phyloP scores from a whole-genome alignment of 2,329 filamentous ascomycete genomes.

The Dactylonectria macrodidyma region DNA sequence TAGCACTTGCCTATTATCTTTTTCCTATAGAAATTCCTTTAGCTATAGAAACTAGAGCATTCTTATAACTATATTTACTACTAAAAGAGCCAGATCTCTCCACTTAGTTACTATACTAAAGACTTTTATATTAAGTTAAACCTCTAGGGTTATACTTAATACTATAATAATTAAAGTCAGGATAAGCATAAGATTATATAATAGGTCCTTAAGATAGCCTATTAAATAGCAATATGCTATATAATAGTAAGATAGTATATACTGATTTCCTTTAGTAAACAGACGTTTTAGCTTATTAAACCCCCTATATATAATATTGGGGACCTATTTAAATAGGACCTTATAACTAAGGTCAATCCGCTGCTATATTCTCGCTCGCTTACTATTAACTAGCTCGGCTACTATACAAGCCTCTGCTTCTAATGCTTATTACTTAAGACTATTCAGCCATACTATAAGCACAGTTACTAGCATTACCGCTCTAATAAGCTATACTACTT shows the following conservation, averaged over 20 bases:
- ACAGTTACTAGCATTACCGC: background rate
- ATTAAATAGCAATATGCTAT: background rate
- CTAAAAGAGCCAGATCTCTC: slow-evolving; percentile 1
- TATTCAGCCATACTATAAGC: background rate
- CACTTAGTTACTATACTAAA: too few relatives aligned
- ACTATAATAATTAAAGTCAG: background rate
- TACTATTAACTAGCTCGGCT: background rate
- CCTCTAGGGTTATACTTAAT: background rate
- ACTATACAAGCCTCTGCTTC: slow-evolving; percentile 2
- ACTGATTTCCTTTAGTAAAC: slow-evolving; percentile 4
- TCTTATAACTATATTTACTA: slow-evolving; percentile 2
- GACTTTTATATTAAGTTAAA: too few relatives aligned
- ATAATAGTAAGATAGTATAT: slow-evolving; percentile 1
- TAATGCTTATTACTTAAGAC: slow-evolving; percentile 4
- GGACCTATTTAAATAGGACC: background rate
- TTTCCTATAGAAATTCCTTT: background rate
- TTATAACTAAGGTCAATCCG: slow-evolving; percentile 1
- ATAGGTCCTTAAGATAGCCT: background rate
- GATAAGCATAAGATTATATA: slow-evolving; percentile 14
- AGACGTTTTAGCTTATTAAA: slow-evolving; percentile 2
- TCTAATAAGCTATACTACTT: slow-evolving; percentile 2
- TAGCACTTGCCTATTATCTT: background rate
- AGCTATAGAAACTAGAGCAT: slow-evolving; percentile 18
- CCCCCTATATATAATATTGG: background rate
- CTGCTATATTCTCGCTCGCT: slow-evolving; percentile 1